These are phyloP conservation scores for Aspergillus fijiensis DNA, from an alignment of 2,329 filamentous ascomycete genomes.

Conservation along the genomic window DNA sequence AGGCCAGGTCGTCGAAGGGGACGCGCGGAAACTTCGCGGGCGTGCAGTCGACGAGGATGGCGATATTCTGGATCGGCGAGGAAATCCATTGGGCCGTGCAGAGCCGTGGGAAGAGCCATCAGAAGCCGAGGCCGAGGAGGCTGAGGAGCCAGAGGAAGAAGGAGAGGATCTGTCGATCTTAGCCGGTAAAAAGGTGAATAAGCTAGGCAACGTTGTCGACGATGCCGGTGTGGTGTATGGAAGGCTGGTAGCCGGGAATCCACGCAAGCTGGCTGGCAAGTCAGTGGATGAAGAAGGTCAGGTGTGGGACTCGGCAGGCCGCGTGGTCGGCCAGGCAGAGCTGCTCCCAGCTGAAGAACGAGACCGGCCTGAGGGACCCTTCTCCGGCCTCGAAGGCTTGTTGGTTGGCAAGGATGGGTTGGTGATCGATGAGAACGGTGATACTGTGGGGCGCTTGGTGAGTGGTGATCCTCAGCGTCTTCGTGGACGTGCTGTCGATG, in stretches of 20 bases:
- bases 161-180: slow-evolving; percentile 57
- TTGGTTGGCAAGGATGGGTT: slow-evolving; percentile 59
- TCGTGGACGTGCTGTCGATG: slow-evolving; percentile 64
- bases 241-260: slow-evolving; percentile 57
- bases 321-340: slow-evolving; percentile 60
- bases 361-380: slow-evolving; percentile 54
- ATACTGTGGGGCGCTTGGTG: slow-evolving; percentile 54
- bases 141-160: slow-evolving; percentile 43
- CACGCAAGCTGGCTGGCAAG: slow-evolving; percentile 55
- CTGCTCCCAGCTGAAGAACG: slow-evolving; percentile 54
- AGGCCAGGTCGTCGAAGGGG: slow-evolving; percentile 57
- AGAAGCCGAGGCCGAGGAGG: slow-evolving; percentile 25
- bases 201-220: slow-evolving; percentile 62
- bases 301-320: slow-evolving; percentile 63
- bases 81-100: slow-evolving; percentile 61
- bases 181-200: slow-evolving; percentile 62
- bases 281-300: slow-evolving; percentile 63
- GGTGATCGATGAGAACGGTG: slow-evolving; percentile 47
- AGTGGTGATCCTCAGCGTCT: slow-evolving; percentile 65
- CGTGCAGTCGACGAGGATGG: slow-evolving; percentile 62
- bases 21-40: slow-evolving; percentile 59
- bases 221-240: slow-evolving; percentile 57
- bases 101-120: slow-evolving; percentile 53
- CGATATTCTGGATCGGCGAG: slow-evolving; percentile 61
- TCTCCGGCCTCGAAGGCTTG: slow-evolving; percentile 59